Conservation (phyloP, 106 monocot species). For the Acorus calamus region DNA sequence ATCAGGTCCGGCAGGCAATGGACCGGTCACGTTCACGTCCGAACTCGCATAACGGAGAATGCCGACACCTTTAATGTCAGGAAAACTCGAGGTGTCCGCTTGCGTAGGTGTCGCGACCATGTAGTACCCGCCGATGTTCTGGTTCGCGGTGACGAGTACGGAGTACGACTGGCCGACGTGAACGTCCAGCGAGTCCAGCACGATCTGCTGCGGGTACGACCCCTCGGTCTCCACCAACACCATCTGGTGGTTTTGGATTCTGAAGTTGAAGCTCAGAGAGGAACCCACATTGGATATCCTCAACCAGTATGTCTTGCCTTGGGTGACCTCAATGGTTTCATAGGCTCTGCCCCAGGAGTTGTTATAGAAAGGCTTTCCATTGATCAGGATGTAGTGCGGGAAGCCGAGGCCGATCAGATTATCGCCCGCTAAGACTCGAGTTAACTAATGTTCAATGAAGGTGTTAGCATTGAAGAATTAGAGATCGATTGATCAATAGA, state of each 20-base stretch:
- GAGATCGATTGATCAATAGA: background rate
- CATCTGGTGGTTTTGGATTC: constrained; percentile 27
- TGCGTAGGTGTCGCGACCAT: constrained; percentile 30
- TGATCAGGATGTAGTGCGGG: constrained; percentile 25
- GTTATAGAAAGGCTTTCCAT: constrained; percentile 28
- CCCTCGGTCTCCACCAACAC: constrained; percentile 36
- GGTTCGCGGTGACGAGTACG: constrained; percentile 26
- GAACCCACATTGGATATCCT: constrained; percentile 33
- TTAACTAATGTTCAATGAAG: background rate
- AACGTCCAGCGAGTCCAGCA: constrained; percentile 32
- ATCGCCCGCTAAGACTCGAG: background rate
- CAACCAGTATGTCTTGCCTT: constrained; percentile 35
- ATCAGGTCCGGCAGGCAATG: constrained; percentile 18
- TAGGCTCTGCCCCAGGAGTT: constrained; percentile 8
- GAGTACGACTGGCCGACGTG: constrained; percentile 36
- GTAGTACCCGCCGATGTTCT: constrained; percentile 20
- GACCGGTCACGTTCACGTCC: constrained; percentile 1
- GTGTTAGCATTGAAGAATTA: background rate
- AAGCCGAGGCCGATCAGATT: background rate
- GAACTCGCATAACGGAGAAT: constrained; percentile 16
- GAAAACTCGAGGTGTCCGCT: background rate
- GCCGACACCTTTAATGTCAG: constrained; percentile 17
- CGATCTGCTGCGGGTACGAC: constrained; percentile 33
- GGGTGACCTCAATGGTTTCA: constrained; percentile 22
- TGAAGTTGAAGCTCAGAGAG: constrained; percentile 32